A percentile compares a stretch with the other conserved stretches of the same genome.
Conservation (phyloP, 148 eudicot species). For the Dianthus caryophyllus region DNA sequence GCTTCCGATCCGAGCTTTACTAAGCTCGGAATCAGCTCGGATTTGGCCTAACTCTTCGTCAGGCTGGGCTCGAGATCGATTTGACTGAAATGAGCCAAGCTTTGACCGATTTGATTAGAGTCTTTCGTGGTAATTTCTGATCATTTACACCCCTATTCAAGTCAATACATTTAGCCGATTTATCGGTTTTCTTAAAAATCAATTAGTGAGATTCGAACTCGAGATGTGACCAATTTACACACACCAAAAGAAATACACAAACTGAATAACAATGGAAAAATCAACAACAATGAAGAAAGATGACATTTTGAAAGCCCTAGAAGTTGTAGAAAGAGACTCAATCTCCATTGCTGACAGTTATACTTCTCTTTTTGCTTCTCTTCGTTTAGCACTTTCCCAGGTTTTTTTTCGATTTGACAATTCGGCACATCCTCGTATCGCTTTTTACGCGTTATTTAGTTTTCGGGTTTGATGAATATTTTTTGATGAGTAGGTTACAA, state of each 20-base stretch:
- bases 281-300: constrained; percentile 25
- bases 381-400: constrained; percentile 74
- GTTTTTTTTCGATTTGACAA: constrained; percentile 22
- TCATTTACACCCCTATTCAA: too few species aligned
- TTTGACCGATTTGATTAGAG: too few species aligned
- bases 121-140: too few species aligned
- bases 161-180: too few species aligned
- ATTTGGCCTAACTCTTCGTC: too few species aligned
- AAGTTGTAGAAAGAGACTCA: constrained; percentile 78
- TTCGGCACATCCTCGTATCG: neutral
- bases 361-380: constrained; percentile 80
- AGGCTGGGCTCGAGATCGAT: too few species aligned
- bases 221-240: too few species aligned
- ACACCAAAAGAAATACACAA: neutral
- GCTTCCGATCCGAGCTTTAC: too few species aligned
- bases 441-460: neutral
- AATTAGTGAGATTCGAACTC: too few species aligned
- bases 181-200: too few species aligned
- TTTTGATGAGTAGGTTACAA: constrained; percentile 50
- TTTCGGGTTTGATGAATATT: constrained; percentile 1
- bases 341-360: constrained; percentile 75
- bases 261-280: constrained; percentile 1
- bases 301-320: constrained; percentile 62
- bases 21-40: too few species aligned
- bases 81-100: too few species aligned